phyloP scores from a whole-genome alignment of 139 green algal genomes.

The Chlamydomonas sphaeroides region DNA sequence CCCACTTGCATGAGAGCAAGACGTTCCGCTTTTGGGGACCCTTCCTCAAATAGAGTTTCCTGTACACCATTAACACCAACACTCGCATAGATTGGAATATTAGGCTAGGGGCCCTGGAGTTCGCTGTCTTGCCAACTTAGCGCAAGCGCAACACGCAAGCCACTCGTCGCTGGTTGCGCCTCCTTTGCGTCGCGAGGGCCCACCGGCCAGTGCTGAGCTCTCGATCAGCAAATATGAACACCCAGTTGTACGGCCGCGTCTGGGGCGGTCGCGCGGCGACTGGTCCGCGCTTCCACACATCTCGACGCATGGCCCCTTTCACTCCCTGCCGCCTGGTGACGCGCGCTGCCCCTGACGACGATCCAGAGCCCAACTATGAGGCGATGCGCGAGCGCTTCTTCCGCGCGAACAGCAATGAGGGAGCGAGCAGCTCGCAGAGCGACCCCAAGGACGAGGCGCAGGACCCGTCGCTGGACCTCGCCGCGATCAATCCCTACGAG shows the following conservation, averaged over 20 bases:
- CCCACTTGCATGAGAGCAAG: too few species aligned
- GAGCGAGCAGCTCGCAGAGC: neutral
- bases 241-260: neutral
- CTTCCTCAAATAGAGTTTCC: too few species aligned
- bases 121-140: too few species aligned
- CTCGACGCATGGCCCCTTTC: neutral
- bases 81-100: too few species aligned
- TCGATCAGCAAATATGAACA: constrained; percentile 9
- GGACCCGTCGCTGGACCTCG: constrained; percentile 23
- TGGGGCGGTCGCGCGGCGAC: neutral
- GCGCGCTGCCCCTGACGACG: constrained; percentile 1
- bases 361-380: constrained; percentile 37
- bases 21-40: too few species aligned
- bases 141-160: too few species aligned
- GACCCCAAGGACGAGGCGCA: neutral
- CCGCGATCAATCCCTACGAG: constrained; percentile 79
- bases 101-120: too few species aligned
- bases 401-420: constrained; percentile 24
- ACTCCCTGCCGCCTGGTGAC: too few species aligned
- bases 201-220: too few species aligned
- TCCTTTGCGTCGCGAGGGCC: too few species aligned
- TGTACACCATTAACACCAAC: too few species aligned
- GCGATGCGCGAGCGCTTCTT: constrained; percentile 26
- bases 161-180: too few species aligned
- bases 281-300: neutral